Evolutionary conservation across 192 early-diverging fungal species (phyloP).

Genomic region (Backusella luteola): DNA sequence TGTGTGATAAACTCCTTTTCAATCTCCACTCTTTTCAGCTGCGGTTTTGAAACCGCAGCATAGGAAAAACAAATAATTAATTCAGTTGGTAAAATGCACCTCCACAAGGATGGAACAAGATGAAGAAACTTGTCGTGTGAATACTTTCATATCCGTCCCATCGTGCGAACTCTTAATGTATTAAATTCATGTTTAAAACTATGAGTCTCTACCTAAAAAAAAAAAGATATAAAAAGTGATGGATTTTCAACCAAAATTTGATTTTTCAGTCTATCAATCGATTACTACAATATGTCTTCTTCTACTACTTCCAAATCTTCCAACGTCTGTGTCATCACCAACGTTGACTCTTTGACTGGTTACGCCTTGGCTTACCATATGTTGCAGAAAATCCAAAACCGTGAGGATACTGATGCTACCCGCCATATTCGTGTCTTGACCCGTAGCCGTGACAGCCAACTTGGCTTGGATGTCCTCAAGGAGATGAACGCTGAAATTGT

Average conservation of each 20-base stretch:
- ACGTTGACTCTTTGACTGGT: conserved; percentile 18
- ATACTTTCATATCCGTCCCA: neutral
- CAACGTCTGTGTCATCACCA: conserved; percentile 22
- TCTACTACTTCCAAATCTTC: conserved; percentile 8
- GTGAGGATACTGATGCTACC: neutral
- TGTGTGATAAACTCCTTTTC: neutral
- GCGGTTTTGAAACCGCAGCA: conserved; percentile 5
- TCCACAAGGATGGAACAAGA: neutral
- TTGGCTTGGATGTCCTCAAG: neutral
- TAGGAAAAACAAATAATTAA: neutral
- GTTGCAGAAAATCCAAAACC: neutral
- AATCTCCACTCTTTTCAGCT: neutral
- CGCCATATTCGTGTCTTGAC: conserved; percentile 18
- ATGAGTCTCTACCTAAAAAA: neutral
- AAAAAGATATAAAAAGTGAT: neutral
- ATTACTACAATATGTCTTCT: neutral
- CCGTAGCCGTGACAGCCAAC: neutral
- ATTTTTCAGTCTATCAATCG: neutral
- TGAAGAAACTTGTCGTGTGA: neutral
- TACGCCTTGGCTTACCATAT: conserved; percentile 18
- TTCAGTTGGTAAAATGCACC: neutral
- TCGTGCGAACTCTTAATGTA: neutral
- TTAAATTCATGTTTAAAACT: neutral
- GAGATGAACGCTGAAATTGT: conserved; percentile 8
- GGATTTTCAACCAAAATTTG: neutral